These are phyloP conservation scores for Trichoderma sp. DNA, from an alignment of 2,329 filamentous ascomycete species.

Conservation along the genomic window DNA sequence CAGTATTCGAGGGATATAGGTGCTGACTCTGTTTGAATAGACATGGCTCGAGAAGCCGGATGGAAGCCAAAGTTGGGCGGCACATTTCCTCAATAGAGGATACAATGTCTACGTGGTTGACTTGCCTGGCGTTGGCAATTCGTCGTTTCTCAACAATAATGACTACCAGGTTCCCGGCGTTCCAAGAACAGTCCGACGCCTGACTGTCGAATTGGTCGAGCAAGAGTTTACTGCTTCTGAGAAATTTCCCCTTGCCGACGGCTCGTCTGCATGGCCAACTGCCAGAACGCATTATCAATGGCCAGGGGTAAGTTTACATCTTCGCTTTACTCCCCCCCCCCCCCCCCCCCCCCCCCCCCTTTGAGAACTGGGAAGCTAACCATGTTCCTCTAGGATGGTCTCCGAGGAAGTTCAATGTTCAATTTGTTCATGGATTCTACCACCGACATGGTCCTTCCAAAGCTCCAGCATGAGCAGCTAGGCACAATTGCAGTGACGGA, in stretches of 20 bases:
- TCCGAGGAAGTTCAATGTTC: slow-evolving; percentile 28
- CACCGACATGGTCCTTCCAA: slow-evolving; percentile 38
- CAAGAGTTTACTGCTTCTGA: slow-evolving; percentile 38
- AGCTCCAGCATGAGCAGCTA: slow-evolving; percentile 35
- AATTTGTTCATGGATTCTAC: slow-evolving; percentile 41
- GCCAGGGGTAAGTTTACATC: slow-evolving; percentile 38
- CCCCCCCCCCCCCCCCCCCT: no score
- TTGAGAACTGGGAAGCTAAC: not conserved
- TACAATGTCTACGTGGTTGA: slow-evolving; percentile 49
- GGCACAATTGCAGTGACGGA: slow-evolving; percentile 42
- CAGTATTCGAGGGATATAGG: not conserved
- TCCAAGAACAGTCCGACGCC: slow-evolving; percentile 23
- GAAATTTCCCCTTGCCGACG: not conserved
- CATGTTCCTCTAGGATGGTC: slow-evolving; percentile 35
- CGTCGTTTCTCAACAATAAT: slow-evolving; percentile 31
- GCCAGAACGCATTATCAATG: slow-evolving; percentile 41
- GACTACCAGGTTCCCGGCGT: slow-evolving; percentile 28
- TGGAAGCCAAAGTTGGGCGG: slow-evolving; percentile 48
- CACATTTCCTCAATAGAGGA: slow-evolving; percentile 45
- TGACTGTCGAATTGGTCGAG: slow-evolving; percentile 33
- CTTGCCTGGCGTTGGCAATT: slow-evolving; percentile 44
- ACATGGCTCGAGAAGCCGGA: slow-evolving; percentile 52
- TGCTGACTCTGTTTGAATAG: slow-evolving; percentile 29
- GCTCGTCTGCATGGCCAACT: slow-evolving; percentile 30
- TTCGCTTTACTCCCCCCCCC: fast-evolving